Base-by-base conservation (phyloP, 208 protist species). In the Trypanosoma platydactyli region DNA sequence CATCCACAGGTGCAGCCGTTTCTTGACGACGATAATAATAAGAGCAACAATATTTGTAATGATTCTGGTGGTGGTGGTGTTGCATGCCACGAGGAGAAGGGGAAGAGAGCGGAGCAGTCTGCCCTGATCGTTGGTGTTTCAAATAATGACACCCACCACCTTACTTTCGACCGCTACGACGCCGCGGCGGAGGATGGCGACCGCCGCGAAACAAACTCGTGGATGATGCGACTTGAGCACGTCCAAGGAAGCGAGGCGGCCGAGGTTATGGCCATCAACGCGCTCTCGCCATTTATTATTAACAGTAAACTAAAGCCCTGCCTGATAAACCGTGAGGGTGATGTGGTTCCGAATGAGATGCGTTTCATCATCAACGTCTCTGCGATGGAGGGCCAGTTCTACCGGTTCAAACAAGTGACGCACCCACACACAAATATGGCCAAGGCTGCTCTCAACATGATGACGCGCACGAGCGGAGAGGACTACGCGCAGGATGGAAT, bases 341-440 rank as follows among this genome's bases (percentile, higher is more conserved):
- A 92, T 60, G 67, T 62, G 4, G 63, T 80, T 15, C 76, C 79
- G 20, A 64, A 82, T 48, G 86, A 88, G 68, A 55, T 83, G 22
- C 93, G 92, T 42, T 98, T 95, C 80, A 94, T 99, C 63, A 97
- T 99, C 67, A 99, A 99, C 72, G 98, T 99, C n/a, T 94, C 83
- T 16, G 97, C 97, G 22, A 99, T 99, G 98, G 98, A 99, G 72
- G 98, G 97, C 20, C 91, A 97, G 83, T 97, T 97, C 73, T 96
- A 97, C 77, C 83, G 88, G 22, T 94, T 86, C 74, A 95, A 97
- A 77, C 87, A 94, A 64, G 89, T 87, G 20, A 95, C 88, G 22
- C 98, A 99, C 71, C 94, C 94, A 50, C 98, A 99, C 88, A 99
- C 97, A 33, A 99, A 99, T 83, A 99, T 99, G 96, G 96, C 95